These are phyloP conservation scores for Vaccinium vitisidaea DNA, from an alignment of 148 eudicot genomes.

Conservation along the genomic window DNA sequence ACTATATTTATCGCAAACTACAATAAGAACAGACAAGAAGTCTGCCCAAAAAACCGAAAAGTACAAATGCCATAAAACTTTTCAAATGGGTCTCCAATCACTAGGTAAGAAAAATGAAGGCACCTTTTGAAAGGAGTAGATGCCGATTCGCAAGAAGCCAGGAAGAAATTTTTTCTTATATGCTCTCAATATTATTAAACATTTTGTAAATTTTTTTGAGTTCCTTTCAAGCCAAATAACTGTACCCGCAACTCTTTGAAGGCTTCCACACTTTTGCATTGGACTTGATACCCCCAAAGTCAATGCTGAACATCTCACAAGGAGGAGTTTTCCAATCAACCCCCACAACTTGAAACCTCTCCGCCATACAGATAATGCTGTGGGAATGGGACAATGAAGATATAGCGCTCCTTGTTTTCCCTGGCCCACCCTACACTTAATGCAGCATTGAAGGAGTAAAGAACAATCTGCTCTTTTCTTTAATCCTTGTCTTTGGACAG, in stretches of 20 bases:
- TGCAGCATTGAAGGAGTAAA: no score
- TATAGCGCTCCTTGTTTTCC: no score
- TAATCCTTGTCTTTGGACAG: no score
- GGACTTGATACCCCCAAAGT: not conserved
- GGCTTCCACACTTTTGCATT: not conserved
- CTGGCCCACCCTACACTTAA: no score
- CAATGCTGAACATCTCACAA: not conserved
- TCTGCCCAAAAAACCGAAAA: not conserved
- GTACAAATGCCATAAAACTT: not conserved
- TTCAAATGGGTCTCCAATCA: not conserved
- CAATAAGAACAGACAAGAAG: not conserved
- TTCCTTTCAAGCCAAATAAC: conserved; percentile 5
- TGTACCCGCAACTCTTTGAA: not conserved
- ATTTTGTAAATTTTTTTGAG: not conserved
- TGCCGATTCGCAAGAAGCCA: not conserved
- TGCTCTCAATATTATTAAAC: not conserved
- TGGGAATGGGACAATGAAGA: no score
- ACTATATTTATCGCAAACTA: not conserved
- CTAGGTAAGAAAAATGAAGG: not conserved
- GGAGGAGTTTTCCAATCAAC: not conserved
- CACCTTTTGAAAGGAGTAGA: not conserved
- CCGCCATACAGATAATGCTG: no score
- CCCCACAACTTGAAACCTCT: not conserved
- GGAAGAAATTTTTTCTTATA: not conserved
- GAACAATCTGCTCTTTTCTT: no score